Evolutionary conservation across 805 yeast genomes (phyloP), one percentile per base, ranked within the genome.

Genomic region (Candida ponderosae): DNA sequence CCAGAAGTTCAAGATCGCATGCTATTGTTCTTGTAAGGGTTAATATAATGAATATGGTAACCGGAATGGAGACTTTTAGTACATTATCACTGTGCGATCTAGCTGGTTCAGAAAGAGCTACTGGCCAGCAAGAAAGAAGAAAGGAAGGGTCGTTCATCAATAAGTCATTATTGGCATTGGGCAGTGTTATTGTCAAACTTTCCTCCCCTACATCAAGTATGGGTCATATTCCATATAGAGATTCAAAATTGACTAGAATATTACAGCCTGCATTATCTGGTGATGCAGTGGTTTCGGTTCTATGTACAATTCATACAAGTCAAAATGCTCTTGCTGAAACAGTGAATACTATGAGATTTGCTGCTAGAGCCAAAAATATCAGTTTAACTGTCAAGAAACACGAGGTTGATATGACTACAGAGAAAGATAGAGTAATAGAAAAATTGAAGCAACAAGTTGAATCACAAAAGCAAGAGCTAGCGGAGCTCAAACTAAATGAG

Each of bases 101-200:
- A 51, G 98, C 98, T 0, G 98, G 98, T 21, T 83, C 95, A n/a
- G 98, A 90, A 60, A 72, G 83, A 36, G 95, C 94, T 0, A 68
- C 84, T 1, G 55, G 56, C 1, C 65, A 63, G 39, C 59, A 66
- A 1, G 96, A 86, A 53, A 71, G 97, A 49, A 66, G 97, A 38
- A 86, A 88, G 57, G 98, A 90, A 63, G 98, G 97, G 18, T 75
- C 96, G 0, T 93, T 70, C 54, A 90, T 90, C 55, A 90, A 90
- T 64, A 88, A 88, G 56, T 89, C 97, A 0, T 68, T 90, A 31
- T 66, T 90, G 36, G 94, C 97, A 0, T 69, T 90, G 35, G 88
- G 96, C 6, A 85, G 95, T 1, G 96, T 90, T n/a, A 88, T 90
- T 40, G 77, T 94, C 19, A 80, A 86, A 48, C 65, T 90, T 14